Conservation (phyloP, 306 rosid species). For the Elaeagnus macrophylla region DNA sequence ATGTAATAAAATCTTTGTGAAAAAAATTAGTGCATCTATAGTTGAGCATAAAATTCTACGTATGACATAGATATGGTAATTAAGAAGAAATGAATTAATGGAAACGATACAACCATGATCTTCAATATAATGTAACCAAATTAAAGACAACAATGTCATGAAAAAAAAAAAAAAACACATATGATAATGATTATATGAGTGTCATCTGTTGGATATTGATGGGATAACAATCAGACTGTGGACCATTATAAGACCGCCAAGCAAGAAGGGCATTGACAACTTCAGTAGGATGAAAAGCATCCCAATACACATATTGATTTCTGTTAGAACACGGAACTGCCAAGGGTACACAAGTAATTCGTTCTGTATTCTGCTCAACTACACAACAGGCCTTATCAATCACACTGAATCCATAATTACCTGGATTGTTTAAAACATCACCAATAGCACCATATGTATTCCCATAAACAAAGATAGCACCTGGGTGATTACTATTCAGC, state of each 20-base stretch:
- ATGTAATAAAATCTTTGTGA: too few species aligned
- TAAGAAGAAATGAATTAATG: too few species aligned
- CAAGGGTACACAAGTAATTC: conserved; percentile 55
- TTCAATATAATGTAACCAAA: too few species aligned
- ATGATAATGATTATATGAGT: conserved; percentile 13
- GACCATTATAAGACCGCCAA: conserved; percentile 54
- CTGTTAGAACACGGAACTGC: conserved; percentile 46
- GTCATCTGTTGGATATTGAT: conserved; percentile 66
- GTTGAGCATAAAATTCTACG: too few species aligned
- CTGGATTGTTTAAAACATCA: conserved; percentile 67
- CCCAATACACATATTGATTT: conserved; percentile 55
- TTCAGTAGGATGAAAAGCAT: conserved; percentile 75
- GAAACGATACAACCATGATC: too few species aligned
- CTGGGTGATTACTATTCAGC: conserved; percentile 36
- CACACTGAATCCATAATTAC: conserved; percentile 41
- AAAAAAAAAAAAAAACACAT: too few species aligned
- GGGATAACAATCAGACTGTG: conserved; percentile 45
- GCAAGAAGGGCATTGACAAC: conserved; percentile 50
- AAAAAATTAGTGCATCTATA: too few species aligned
- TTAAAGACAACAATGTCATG: too few species aligned
- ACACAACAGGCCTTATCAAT: conserved; percentile 81
- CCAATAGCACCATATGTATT: conserved; percentile 49
- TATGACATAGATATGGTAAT: too few species aligned
- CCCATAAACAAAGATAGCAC: conserved; percentile 44
- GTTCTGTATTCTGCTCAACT: conserved; percentile 39